Percentiles rank a stretch among this genome's conserved stretches.
These are phyloP conservation scores for Pseudogymnoascus sp. DNA, from an alignment of 2,329 filamentous ascomycete species.

Conservation along the genomic window DNA sequence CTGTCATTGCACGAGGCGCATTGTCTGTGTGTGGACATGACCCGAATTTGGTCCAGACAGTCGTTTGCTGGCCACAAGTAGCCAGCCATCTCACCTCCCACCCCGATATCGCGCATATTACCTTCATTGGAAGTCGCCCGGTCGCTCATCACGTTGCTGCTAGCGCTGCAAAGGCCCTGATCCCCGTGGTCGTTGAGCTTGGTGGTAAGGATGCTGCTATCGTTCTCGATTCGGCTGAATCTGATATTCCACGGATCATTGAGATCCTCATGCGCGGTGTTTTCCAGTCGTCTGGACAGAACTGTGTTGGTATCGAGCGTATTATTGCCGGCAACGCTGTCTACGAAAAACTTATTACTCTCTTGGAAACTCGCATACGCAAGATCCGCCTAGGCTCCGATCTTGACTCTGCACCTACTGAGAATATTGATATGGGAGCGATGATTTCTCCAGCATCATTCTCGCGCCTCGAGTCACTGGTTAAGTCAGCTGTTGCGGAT, in stretches of 20 bases:
- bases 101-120: slow-evolving; percentile 75
- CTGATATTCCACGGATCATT: slow-evolving; percentile 61
- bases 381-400: slow-evolving; percentile 68
- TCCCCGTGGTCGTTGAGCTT: slow-evolving; percentile 80
- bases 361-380: slow-evolving; percentile 66
- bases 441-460: slow-evolving; percentile 79
- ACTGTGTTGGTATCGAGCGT: slow-evolving; percentile 95
- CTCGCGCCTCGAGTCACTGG: slow-evolving; percentile 63
- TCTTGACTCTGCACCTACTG: slow-evolving; percentile 38
- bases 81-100: slow-evolving; percentile 80
- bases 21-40: slow-evolving; percentile 76
- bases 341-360: slow-evolving; percentile 63
- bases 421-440: slow-evolving; percentile 72
- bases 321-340: slow-evolving; percentile 72
- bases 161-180: slow-evolving; percentile 78
- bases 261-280: slow-evolving; percentile 84
- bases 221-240: slow-evolving; percentile 64
- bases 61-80: slow-evolving; percentile 80
- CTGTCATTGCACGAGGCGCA: slow-evolving; percentile 68
- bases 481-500: slow-evolving; percentile 65
- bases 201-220: slow-evolving; percentile 93
- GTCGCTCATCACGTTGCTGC: slow-evolving; percentile 84
- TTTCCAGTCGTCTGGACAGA: slow-evolving; percentile 93
- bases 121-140: slow-evolving; percentile 85
- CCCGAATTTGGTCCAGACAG: slow-evolving; percentile 70